Percentiles rank a stretch among this genome's conserved stretches.
These are phyloP conservation scores for Monilinia vaccinii-corymbosi DNA, from an alignment of 2,329 filamentous ascomycete genomes.

Conservation along the genomic window DNA sequence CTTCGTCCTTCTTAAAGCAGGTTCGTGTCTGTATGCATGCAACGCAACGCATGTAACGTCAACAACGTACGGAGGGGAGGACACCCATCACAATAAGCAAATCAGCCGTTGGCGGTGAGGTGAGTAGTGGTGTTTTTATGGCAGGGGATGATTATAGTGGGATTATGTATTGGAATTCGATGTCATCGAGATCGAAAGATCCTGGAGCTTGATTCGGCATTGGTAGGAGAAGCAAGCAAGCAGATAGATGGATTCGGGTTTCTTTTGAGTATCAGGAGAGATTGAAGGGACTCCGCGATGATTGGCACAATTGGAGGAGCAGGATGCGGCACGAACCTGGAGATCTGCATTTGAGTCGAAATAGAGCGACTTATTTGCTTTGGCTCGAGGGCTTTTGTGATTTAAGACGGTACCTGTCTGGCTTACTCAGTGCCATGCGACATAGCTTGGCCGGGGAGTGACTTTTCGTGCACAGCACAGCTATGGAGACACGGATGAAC, in stretches of 20 bases:
- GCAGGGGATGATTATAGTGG: too few relatives aligned
- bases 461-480: neutral
- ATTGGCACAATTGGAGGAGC: neutral
- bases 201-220: neutral
- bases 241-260: neutral
- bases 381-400: too few relatives aligned
- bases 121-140: too few relatives aligned
- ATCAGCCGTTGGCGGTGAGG: too few relatives aligned
- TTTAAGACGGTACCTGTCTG: too few relatives aligned
- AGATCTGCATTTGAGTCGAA: constrained; percentile 3
- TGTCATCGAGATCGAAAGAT: neutral
- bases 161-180: too few relatives aligned
- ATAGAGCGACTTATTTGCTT: neutral
- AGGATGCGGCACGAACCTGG: neutral
- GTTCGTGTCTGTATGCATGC: too few relatives aligned
- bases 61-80: too few relatives aligned
- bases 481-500: neutral
- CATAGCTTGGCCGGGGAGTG: neutral
- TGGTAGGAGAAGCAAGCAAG: neutral
- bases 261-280: constrained; percentile 1
- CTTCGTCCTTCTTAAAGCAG: too few relatives aligned
- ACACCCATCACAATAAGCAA: too few relatives aligned
- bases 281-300: neutral
- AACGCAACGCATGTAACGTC: too few relatives aligned
- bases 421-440: neutral